Evolutionary conservation across 176 grass and related monocot species (phyloP).

Genomic region (Neostapfia colusana): DNA sequence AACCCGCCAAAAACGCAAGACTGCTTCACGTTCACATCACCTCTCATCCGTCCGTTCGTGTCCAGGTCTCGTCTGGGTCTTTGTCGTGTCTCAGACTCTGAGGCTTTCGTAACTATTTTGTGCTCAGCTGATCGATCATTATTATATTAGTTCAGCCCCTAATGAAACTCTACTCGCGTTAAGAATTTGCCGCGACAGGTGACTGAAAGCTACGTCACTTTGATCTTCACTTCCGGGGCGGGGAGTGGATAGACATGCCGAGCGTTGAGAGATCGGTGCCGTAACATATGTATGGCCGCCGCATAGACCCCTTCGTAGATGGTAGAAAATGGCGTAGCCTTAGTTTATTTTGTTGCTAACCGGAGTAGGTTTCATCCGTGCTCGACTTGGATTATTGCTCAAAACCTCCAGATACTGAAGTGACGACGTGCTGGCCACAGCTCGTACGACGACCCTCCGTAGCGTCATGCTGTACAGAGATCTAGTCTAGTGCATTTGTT

Average conservation of each 20-base stretch:
- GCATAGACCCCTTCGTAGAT: background rate
- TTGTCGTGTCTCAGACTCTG: background rate
- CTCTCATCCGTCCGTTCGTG: background rate
- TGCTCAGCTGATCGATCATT: background rate
- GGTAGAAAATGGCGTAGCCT: background rate
- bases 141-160: background rate
- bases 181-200: constrained; percentile 25
- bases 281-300: background rate
- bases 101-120: background rate
- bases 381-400: too few relatives aligned
- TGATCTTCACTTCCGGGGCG: background rate
- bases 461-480: background rate
- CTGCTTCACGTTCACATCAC: background rate
- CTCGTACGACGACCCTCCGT: background rate
- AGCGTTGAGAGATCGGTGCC: constrained; percentile 1
- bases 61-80: background rate
- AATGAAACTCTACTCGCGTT: background rate
- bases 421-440: background rate
- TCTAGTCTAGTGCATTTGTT: background rate
- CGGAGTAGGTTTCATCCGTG: background rate
- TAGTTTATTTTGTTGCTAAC: background rate
- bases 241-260: constrained; percentile 36
- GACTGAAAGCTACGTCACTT: constrained; percentile 29
- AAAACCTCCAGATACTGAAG: too few relatives aligned
- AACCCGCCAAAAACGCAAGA: background rate